Evolutionary conservation across 106 monocot genomes (phyloP).

Genomic region (Allium fistulosum): DNA sequence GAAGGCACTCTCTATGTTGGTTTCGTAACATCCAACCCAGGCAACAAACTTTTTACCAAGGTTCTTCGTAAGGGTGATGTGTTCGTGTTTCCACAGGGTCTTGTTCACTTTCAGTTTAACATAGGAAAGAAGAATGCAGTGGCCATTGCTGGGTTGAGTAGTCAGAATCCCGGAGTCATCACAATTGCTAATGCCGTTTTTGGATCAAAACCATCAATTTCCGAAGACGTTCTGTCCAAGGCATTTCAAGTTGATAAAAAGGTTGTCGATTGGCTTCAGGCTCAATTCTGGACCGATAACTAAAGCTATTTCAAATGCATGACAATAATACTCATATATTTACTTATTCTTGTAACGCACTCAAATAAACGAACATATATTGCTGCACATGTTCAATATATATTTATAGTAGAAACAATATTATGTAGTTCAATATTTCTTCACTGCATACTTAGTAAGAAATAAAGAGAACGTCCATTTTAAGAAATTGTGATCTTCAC

Average conservation of each 20-base stretch:
- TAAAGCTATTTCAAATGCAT: too few relatives aligned
- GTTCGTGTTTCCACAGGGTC: background rate
- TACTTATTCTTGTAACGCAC: too few relatives aligned
- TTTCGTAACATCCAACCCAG: too few relatives aligned
- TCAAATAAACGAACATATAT: too few relatives aligned
- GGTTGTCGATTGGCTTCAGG: background rate
- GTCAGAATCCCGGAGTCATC: conserved; percentile 7
- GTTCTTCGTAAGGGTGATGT: conserved; percentile 6
- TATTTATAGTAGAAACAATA: too few relatives aligned
- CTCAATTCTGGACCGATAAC: conserved; percentile 1
- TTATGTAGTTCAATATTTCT: too few relatives aligned
- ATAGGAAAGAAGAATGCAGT: background rate
- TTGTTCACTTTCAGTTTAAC: conserved; percentile 2
- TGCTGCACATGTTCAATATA: too few relatives aligned
- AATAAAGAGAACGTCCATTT: too few relatives aligned
- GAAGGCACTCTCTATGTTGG: too few relatives aligned
- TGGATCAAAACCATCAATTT: conserved; percentile 21
- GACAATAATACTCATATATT: too few relatives aligned
- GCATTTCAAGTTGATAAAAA: conserved; percentile 27
- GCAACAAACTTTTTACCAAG: conserved; percentile 3
- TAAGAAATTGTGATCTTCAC: too few relatives aligned
- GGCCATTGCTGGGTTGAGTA: conserved; percentile 1
- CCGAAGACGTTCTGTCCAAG: conserved; percentile 27
- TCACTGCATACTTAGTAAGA: too few relatives aligned
- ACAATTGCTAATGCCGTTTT: conserved; percentile 29